These are phyloP conservation scores for Pseudogymnoascus sp. DNA, from an alignment of 2,329 filamentous ascomycete genomes.

Conservation along the genomic window DNA sequence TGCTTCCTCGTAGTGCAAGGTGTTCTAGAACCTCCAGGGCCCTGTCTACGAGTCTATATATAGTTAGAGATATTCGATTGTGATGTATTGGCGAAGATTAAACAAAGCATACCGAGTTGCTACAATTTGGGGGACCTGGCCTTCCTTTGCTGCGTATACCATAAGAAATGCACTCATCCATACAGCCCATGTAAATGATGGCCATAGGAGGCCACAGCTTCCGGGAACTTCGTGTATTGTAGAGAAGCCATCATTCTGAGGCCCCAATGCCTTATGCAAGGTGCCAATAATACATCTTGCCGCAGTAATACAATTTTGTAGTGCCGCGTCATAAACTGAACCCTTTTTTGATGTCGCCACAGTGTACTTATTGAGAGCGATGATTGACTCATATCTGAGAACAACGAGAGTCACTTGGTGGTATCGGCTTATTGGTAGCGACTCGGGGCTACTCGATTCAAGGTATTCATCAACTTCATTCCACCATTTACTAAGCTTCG, in stretches of 20 bases:
- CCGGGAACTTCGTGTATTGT: conserved; percentile 11
- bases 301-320: conserved; percentile 38
- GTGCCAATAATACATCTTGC: conserved; percentile 34
- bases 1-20: conserved; percentile 27
- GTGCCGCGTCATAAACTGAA: conserved; percentile 33
- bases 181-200: conserved; percentile 38
- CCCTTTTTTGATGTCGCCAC: conserved; percentile 32
- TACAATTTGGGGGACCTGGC: conserved; percentile 26
- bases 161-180: conserved; percentile 41
- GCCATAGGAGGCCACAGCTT: conserved; percentile 32
- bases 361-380: conserved; percentile 36
- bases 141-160: conserved; percentile 36
- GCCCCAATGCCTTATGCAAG: conserved; percentile 22
- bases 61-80: conserved; percentile 9
- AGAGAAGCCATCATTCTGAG: neutral
- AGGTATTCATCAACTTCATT: conserved; percentile 38
- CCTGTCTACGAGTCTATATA: conserved; percentile 19
- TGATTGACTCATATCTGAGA: conserved; percentile 37
- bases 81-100: neutral
- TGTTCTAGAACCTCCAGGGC: conserved; percentile 27
- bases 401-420: conserved; percentile 32
- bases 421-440: conserved; percentile 20
- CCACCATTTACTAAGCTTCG: conserved; percentile 38
- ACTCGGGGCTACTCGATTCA: conserved; percentile 24
- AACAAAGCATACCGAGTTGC: conserved; percentile 27